phyloP scores from a whole-genome alignment of 441 rosid genomes.

The Arabidopsis lyrata region DNA sequence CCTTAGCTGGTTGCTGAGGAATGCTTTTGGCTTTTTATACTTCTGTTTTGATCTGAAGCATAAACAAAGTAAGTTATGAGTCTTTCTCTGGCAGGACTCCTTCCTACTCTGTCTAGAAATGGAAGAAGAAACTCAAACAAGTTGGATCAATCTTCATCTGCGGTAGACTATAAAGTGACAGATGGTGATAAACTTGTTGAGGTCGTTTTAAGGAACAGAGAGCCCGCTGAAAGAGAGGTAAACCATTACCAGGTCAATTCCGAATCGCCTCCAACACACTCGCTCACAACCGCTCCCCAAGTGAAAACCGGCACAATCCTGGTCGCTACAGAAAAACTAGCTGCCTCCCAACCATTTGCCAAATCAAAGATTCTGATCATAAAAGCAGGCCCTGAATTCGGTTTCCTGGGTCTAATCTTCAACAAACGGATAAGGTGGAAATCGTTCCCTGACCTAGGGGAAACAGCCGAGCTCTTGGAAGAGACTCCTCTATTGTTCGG shows the following conservation, averaged over 20 bases:
- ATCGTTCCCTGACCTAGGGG: slow-evolving; percentile 57
- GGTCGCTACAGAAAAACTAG: slow-evolving; percentile 69
- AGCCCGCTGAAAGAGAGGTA: slow-evolving; percentile 42
- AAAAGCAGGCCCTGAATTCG: slow-evolving; percentile 57
- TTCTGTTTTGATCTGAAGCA: background rate
- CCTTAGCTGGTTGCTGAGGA: slow-evolving; percentile 3
- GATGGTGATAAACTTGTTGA: slow-evolving; percentile 58
- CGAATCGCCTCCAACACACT: slow-evolving; percentile 39
- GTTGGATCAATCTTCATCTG: slow-evolving; percentile 41
- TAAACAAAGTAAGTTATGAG: slow-evolving; percentile 29
- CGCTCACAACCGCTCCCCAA: slow-evolving; percentile 43
- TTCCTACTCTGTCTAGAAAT: slow-evolving; percentile 51
- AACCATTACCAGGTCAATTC: slow-evolving; percentile 43
- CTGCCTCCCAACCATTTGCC: slow-evolving; percentile 60
- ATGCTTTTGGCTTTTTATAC: background rate
- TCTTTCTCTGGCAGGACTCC: slow-evolving; percentile 54
- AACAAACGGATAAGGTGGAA: slow-evolving; percentile 87
- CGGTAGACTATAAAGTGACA: slow-evolving; percentile 36
- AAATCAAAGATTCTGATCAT: slow-evolving; percentile 75
- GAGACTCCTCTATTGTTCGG: slow-evolving; percentile 77
- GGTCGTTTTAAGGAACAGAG: slow-evolving; percentile 55
- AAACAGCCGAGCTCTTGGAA: slow-evolving; percentile 62
- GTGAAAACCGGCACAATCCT: slow-evolving; percentile 73
- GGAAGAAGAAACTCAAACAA: slow-evolving; percentile 45
- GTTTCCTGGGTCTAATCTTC: slow-evolving; percentile 84